Evolutionary conservation across 495 filamentous ascomycete genomes (phyloP), one percentile per base, ranked within the genome.

Genomic region (Podospora didyma): DNA sequence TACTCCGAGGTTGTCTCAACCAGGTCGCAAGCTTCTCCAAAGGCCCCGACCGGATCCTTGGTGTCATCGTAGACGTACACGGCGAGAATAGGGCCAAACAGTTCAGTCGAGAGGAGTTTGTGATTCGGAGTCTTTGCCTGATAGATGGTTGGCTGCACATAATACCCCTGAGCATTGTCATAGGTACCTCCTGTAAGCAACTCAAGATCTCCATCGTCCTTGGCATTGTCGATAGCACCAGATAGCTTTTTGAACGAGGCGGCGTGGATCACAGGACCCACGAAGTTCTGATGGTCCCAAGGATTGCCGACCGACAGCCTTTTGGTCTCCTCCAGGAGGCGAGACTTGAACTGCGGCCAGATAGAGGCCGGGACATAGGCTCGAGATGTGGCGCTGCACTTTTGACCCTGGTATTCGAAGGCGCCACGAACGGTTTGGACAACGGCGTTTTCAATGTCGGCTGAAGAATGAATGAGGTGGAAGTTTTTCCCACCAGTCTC

Each of bases 401-500:
- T 96, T 70, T 96, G 90, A 21, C 90, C 90, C 68, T 92, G 88
- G 67, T 89, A 96, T 72, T 96, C 90, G 64, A 95, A 96, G 7
- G 90, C 86, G 41, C 89, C 90, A 41, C 90, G 87, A 26, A 96
- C 83, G 10, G 90, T 95, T 60, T 94, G 86, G 45, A 87, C 75
- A 10, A 84, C 88, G 24, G 90, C 90, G 62, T 90, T 93, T 34
- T 80, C 70, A 46, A 91, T 63, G 59, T 94, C 87, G 35, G 90
- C 90, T 3, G 82, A 85, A 6, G 75, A 57, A 66, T 95, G 89
- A 45, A 96, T 69, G 39, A 96, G 75, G 73, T 93, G 90, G 78
- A 92, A 96, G 73, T 96, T 96, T 82, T 96, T 96, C 58, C 90
- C 90, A 55, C 89, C 88, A 2, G 90, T 94, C 77, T 95, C 90